phyloP scores from a whole-genome alignment of 345 rosid genomes.

The Citrus sp. region DNA sequence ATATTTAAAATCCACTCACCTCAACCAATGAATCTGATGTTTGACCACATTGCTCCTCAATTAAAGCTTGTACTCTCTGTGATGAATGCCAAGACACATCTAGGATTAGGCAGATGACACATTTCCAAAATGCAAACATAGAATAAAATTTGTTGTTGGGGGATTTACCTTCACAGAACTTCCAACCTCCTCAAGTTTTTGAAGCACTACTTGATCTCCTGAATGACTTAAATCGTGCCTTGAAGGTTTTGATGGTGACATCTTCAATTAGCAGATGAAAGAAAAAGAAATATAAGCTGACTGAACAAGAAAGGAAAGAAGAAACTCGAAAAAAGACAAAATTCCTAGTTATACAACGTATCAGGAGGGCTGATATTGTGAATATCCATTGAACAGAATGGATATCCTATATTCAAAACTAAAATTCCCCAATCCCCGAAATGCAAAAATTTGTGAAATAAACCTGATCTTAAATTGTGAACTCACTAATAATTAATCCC shows the following conservation, averaged over 20 bases:
- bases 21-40: constrained; percentile 33
- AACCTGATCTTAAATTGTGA: not conserved
- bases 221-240: constrained; percentile 32
- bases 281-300: not conserved
- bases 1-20: constrained; percentile 22
- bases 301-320: not conserved
- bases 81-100: not conserved
- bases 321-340: not conserved
- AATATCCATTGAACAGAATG: not conserved
- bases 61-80: constrained; percentile 64
- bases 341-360: not conserved
- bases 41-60: constrained; percentile 45
- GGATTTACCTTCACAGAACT: constrained; percentile 51
- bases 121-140: not conserved
- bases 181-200: constrained; percentile 65
- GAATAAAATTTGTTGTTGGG: not conserved
- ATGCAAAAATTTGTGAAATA: not conserved
- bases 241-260: constrained; percentile 40
- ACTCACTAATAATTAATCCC: not conserved
- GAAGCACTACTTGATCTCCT: constrained; percentile 45
- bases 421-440: not conserved
- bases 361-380: not conserved
- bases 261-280: constrained; percentile 26
- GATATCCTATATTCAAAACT: not conserved
- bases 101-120: not conserved